A percentile compares a stretch with the other conserved stretches of the same genome.
phyloP scores from a whole-genome alignment of 495 filamentous ascomycete species.

The Lasiosphaeris hirsuta region DNA sequence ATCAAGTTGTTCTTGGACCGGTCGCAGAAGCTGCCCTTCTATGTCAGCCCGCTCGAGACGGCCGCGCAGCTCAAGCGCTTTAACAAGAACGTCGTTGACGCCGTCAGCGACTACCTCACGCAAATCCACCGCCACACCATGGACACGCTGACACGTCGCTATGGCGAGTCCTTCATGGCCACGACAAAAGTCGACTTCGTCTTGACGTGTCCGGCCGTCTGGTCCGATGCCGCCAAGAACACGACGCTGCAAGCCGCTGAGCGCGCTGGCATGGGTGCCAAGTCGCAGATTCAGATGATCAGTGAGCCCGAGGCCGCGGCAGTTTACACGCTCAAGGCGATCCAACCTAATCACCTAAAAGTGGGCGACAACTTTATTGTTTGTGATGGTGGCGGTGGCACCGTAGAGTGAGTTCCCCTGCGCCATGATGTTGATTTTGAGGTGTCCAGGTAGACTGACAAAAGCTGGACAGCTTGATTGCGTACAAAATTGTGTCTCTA shows the following conservation, averaged over 20 bases:
- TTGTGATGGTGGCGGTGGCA: conserved; percentile 76
- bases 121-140: conserved; percentile 71
- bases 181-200: conserved; percentile 64
- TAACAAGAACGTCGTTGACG: conserved; percentile 57
- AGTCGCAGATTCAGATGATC: conserved; percentile 61
- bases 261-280: conserved; percentile 61
- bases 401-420: conserved; percentile 50
- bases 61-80: conserved; percentile 66
- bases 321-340: conserved; percentile 65
- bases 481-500: conserved; percentile 60
- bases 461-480: conserved; percentile 52
- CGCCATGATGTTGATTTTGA: conserved; percentile 11
- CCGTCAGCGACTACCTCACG: conserved; percentile 64
- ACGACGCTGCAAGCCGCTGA: conserved; percentile 63
- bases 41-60: conserved; percentile 71
- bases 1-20: conserved; percentile 79
- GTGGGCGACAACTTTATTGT: conserved; percentile 70
- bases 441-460: conserved; percentile 23
- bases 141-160: conserved; percentile 63
- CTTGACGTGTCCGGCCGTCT: conserved; percentile 77
- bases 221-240: conserved; percentile 71
- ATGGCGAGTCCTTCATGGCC: conserved; percentile 60
- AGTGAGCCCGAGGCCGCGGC: conserved; percentile 76
- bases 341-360: conserved; percentile 60
- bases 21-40: conserved; percentile 71